Conservation (phyloP, 805 yeast genomes). For the Kodamaea fukazawae region DNA sequence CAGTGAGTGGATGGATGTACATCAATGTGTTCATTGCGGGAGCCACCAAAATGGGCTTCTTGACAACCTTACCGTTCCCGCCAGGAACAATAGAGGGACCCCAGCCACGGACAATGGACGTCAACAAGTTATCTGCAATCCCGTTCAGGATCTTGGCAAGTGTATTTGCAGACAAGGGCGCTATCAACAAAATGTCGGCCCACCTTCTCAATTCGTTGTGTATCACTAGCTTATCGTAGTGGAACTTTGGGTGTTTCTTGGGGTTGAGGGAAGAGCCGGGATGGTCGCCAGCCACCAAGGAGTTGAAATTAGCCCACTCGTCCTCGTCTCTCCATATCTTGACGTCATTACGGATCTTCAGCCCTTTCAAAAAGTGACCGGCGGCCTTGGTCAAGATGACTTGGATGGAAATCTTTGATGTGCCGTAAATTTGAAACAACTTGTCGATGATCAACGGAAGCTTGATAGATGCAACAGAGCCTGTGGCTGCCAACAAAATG, state of each 20-base stretch:
- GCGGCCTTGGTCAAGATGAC: conserved; percentile 83
- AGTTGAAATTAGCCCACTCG: conserved; percentile 67
- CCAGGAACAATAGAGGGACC: conserved; percentile 22
- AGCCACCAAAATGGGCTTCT: conserved; percentile 44
- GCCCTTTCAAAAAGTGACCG: conserved; percentile 61
- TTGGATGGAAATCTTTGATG: conserved; percentile 71
- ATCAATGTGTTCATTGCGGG: conserved; percentile 50
- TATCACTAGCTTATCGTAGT: conserved; percentile 36
- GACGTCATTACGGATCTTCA: conserved; percentile 62
- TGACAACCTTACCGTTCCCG: conserved; percentile 12
- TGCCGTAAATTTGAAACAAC: conserved; percentile 73
- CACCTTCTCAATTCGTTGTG: conserved; percentile 46
- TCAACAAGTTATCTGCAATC: conserved; percentile 42
- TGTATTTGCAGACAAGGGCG: conserved; percentile 46
- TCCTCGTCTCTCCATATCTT: conserved; percentile 91
- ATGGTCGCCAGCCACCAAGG: conserved; percentile 18
- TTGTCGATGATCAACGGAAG: conserved; percentile 87
- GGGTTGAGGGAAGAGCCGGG: conserved; percentile 9
- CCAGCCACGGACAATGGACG: conserved; percentile 44
- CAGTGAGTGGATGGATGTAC: conserved; percentile 47
- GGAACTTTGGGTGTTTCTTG: conserved; percentile 27
- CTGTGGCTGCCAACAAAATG: conserved; percentile 88
- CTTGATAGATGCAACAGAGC: conserved; percentile 95
- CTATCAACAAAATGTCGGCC: conserved; percentile 48
- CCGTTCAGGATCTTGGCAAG: conserved; percentile 45